Evolutionary conservation across 202 grass and related monocot species (phyloP), one percentile per base, ranked within the genome.

Genomic region (Hordeum pubiflorum): DNA sequence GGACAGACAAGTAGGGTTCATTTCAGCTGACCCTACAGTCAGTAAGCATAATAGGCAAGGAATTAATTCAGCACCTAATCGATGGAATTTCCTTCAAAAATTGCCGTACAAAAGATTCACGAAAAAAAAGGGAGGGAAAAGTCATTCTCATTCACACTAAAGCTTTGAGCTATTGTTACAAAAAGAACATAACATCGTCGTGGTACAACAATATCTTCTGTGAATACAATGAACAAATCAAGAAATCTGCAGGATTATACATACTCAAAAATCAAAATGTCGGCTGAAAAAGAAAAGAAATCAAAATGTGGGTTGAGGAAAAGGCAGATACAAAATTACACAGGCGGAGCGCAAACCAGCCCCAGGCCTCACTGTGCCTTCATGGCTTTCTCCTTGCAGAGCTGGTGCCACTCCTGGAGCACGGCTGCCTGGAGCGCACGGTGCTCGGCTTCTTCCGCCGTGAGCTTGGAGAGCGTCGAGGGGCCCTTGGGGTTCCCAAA

Each of bases 351-450:
- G 36, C 5, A 36, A 29, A 50, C 69, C 63, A 41, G 11, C 48
- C 46, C 46, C 48, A 57, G 34, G 41, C 64, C 63, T 94, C 81
- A 86, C 62, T 92, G 83, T 10, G 78, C 86, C 93, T 93, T 98
- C 82, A 91, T 27, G 66, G 95, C 87, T 65, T 91, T 98, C 88
- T 94, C 92, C 88, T 94, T 98, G 82, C 86, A 91, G 39, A 98
- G 82, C 79, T 79, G 78, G n/a, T 94, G 90, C 95, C 95, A 98
- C 68, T 94, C 95, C 84, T 98, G 92, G 54, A 98, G 87, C 78
- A 98, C 92, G 4, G 95, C 92, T 6, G 95, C 92, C 82, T 97
- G 92, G 62, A 97, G 88, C 0, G 95, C 92, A 6, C 95, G 95
- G 73, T 97, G 91, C 79, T 97, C 95, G 0, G 92, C 95, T 74